Percentiles rank a stretch among this genome's conserved stretches.
These are phyloP conservation scores for Suhomyces sp. DNA, from an alignment of 805 yeast species.

Conservation along the genomic window DNA sequence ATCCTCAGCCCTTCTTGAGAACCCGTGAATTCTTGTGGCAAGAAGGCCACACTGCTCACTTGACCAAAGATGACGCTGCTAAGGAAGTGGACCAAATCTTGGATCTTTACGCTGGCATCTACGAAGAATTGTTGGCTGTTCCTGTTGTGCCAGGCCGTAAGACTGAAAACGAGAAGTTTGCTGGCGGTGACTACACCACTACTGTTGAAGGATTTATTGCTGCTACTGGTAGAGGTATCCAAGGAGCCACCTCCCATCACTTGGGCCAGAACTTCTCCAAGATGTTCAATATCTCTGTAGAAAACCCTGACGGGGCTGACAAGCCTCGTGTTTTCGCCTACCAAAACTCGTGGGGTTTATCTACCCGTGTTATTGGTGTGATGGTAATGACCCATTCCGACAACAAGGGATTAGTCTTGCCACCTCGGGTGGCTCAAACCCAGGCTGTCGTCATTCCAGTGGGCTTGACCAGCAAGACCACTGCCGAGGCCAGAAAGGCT, in stretches of 20 bases:
- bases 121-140: slow-evolving; percentile 91
- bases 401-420: slow-evolving; percentile 95
- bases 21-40: slow-evolving; percentile 99
- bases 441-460: slow-evolving; percentile 95
- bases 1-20: slow-evolving; percentile 98
- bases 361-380: slow-evolving; percentile 98
- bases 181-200: slow-evolving; percentile 95
- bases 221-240: slow-evolving; percentile 99
- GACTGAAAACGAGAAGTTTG: slow-evolving; percentile 97
- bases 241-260: slow-evolving; percentile 98
- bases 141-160: slow-evolving; percentile 96
- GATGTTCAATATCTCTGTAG: slow-evolving; percentile 95
- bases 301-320: slow-evolving; percentile 88
- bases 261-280: slow-evolving; percentile 97
- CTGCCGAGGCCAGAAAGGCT: slow-evolving; percentile 67
- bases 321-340: slow-evolving; percentile 83
- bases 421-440: slow-evolving; percentile 92
- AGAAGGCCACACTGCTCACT: slow-evolving; percentile 98
- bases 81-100: slow-evolving; percentile 83
- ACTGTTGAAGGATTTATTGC: slow-evolving; percentile 97
- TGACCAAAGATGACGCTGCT: slow-evolving; percentile 76
- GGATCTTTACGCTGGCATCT: slow-evolving; percentile 79
- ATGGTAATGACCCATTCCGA: slow-evolving; percentile 99
- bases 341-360: slow-evolving; percentile 99
- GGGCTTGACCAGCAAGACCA: slow-evolving; percentile 85